Percentiles rank a stretch among this genome's conserved stretches.
phyloP scores from a whole-genome alignment of 2,329 filamentous ascomycete species.

The Alternaria solani region DNA sequence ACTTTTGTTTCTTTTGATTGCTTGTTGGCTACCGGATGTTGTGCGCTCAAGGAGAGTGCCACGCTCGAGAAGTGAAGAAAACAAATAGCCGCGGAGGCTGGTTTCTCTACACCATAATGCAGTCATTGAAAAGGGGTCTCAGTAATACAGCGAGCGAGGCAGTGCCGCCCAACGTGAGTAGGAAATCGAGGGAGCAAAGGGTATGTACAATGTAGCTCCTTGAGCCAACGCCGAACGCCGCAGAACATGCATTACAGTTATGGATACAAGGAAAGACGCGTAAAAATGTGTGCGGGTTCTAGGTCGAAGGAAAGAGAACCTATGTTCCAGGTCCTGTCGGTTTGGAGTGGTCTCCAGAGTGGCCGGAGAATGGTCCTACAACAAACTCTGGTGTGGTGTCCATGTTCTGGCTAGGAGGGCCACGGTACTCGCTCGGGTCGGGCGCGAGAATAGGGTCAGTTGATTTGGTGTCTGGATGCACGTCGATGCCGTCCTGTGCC shows the following conservation, averaged over 20 bases:
- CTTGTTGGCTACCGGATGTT: background rate
- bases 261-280: conserved; percentile 7
- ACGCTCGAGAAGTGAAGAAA: conserved; percentile 11
- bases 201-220: conserved; percentile 18
- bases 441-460: conserved; percentile 58
- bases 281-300: background rate
- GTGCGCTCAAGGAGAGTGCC: background rate
- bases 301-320: background rate
- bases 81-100: background rate
- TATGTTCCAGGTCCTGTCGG: conserved; percentile 12
- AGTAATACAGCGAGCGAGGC: conserved; percentile 17
- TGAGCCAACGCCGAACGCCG: conserved; percentile 12
- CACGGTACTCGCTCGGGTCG: conserved; percentile 50
- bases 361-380: conserved; percentile 53
- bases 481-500: conserved; percentile 54
- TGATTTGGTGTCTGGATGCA: conserved; percentile 59
- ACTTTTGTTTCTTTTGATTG: background rate
- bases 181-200: conserved; percentile 12
- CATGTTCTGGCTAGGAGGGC: conserved; percentile 55
- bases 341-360: conserved; percentile 28
- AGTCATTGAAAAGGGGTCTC: conserved; percentile 1
- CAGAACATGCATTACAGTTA: conserved; percentile 13
- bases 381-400: conserved; percentile 56
- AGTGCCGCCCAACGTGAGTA: conserved; percentile 1
- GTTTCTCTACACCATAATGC: conserved; percentile 7